Conservation (phyloP, 1,139 yeast genomes). For the Yamadazyma sp. region DNA sequence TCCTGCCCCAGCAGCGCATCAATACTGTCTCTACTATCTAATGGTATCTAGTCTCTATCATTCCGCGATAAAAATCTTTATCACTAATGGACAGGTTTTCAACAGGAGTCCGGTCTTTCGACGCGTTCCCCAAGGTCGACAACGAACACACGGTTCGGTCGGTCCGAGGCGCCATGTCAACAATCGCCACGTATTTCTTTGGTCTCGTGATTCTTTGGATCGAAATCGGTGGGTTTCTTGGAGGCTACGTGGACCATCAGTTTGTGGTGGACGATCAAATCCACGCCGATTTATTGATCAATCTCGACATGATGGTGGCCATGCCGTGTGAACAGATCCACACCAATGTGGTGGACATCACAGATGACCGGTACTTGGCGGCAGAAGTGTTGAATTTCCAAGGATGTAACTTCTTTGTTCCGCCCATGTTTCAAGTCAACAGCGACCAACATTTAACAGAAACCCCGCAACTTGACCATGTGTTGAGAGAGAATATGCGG, state of each 20-base stretch:
- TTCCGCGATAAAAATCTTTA: conserved; percentile 3
- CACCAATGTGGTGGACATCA: conserved; percentile 74
- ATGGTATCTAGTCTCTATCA: too few species aligned
- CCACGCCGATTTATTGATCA: conserved; percentile 61
- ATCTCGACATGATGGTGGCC: conserved; percentile 76
- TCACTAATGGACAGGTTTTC: conserved; percentile 36
- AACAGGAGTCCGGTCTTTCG: conserved; percentile 61
- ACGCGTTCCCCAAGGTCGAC: conserved; percentile 88
- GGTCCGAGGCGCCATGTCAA: conserved; percentile 74
- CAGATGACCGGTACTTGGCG: conserved; percentile 77
- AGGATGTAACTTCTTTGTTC: conserved; percentile 58
- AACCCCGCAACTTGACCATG: conserved; percentile 68
- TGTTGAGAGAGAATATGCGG: conserved; percentile 61
- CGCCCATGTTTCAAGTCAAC: conserved; percentile 43
- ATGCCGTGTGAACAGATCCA: conserved; percentile 81
- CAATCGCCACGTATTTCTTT: conserved; percentile 59
- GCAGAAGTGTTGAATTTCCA: conserved; percentile 70
- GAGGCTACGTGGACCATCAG: conserved; percentile 79
- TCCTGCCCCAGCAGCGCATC: too few species aligned
- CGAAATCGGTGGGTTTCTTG: conserved; percentile 83
- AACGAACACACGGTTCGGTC: conserved; percentile 75
- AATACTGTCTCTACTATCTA: too few species aligned
- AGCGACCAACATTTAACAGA: conserved; percentile 46
- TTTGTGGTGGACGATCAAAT: conserved; percentile 71
- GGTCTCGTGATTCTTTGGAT: conserved; percentile 75